Conservation (phyloP, 2,329 filamentous ascomycete genomes). For the Epichloe coenophiala region DNA sequence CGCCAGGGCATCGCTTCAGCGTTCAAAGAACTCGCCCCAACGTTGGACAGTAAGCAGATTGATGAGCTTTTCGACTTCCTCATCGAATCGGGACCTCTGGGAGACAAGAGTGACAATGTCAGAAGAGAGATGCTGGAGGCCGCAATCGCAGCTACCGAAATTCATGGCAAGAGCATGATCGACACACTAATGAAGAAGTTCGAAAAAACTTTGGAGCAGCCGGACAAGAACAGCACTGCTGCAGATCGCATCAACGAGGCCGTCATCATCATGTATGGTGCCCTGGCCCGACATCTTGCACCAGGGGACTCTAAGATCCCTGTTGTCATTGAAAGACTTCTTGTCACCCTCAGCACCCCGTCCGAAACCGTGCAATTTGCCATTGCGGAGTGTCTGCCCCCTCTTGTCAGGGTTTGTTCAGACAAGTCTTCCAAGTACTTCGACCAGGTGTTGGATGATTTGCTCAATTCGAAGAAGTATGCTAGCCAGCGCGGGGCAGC, state of each 20-base stretch:
- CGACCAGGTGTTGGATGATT: conserved; percentile 62
- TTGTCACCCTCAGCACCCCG: conserved; percentile 81
- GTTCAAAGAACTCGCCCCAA: conserved; percentile 65
- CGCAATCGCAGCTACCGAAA: conserved; percentile 65
- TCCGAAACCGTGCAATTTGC: conserved; percentile 96
- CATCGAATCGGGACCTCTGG: conserved; percentile 75
- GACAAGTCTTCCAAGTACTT: conserved; percentile 72
- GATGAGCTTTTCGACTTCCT: conserved; percentile 73
- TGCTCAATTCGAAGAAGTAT: conserved; percentile 83
- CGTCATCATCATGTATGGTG: conserved; percentile 94
- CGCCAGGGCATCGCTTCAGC: conserved; percentile 80
- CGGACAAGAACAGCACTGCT: conserved; percentile 67
- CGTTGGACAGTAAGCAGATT: conserved; percentile 55
- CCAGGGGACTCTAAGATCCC: conserved; percentile 78
- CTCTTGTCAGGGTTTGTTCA: conserved; percentile 69
- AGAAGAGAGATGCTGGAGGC: conserved; percentile 86
- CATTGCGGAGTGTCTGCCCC: conserved; percentile 84
- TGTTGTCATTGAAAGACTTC: conserved; percentile 71
- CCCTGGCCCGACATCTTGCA: conserved; percentile 75
- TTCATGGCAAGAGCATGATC: conserved; percentile 68
- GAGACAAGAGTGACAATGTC: conserved; percentile 65
- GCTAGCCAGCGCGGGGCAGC: conserved; percentile 86
- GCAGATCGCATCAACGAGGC: conserved; percentile 91
- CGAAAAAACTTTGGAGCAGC: conserved; percentile 73
- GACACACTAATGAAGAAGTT: conserved; percentile 88